Conservation (phyloP, 192 early-diverging fungal genomes). For the Glomus cerebriforme region DNA sequence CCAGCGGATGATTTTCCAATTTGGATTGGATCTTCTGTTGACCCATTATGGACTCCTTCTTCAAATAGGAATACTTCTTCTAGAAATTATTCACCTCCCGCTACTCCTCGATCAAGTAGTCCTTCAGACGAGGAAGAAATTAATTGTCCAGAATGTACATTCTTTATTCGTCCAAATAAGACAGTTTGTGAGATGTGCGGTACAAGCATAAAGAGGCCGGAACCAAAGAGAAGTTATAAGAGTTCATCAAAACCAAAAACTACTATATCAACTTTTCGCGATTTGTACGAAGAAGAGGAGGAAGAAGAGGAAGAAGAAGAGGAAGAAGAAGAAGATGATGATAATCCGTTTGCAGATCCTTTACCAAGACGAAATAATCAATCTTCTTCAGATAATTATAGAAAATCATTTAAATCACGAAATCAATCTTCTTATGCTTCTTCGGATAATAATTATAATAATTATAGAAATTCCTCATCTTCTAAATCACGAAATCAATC, state of each 20-base stretch:
- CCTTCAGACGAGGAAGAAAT: background rate
- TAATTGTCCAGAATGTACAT: background rate
- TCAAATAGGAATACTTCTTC: background rate
- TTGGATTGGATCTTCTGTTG: background rate
- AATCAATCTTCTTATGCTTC: too few relatives aligned
- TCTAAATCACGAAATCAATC: too few relatives aligned
- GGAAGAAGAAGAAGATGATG: background rate
- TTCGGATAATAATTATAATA: too few relatives aligned
- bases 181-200: constrained; percentile 23
- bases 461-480: too few relatives aligned
- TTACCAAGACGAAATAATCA: background rate
- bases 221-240: background rate
- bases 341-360: background rate
- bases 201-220: background rate
- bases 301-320: background rate
- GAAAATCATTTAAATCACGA: too few relatives aligned
- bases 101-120: background rate
- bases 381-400: background rate
- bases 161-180: constrained; percentile 2
- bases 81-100: background rate
- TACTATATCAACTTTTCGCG: background rate
- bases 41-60: background rate
- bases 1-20: background rate
- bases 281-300: background rate
- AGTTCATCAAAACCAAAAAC: background rate